Conservation (phyloP, 2,329 filamentous ascomycete genomes). For the Apiospora marii region DNA sequence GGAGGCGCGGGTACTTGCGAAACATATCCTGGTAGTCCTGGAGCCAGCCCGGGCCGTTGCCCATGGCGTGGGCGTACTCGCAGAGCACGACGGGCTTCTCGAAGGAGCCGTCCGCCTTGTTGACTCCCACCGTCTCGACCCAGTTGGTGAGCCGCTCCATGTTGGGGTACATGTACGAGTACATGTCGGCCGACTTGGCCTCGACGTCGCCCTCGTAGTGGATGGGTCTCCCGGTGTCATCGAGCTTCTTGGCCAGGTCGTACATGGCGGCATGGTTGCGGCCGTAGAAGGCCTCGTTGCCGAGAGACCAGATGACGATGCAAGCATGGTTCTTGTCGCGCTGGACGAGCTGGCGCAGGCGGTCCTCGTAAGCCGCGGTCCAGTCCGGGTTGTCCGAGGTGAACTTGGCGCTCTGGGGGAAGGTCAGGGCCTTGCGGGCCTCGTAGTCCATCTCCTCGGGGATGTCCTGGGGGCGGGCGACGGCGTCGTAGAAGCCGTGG, state of each 20-base stretch:
- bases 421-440: slow-evolving; percentile 65
- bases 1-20: slow-evolving; percentile 64
- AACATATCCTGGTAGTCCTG: slow-evolving; percentile 74
- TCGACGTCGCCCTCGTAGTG: slow-evolving; percentile 73
- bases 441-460: slow-evolving; percentile 66
- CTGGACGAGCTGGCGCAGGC: slow-evolving; percentile 68
- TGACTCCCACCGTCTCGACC: slow-evolving; percentile 50
- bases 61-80: slow-evolving; percentile 72
- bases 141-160: slow-evolving; percentile 59
- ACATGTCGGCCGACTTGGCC: slow-evolving; percentile 70
- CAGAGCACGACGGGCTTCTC: slow-evolving; percentile 67
- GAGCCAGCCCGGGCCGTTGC: slow-evolving; percentile 75
- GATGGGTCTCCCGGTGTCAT: slow-evolving; percentile 66
- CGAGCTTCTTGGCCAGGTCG: slow-evolving; percentile 59
- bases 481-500: slow-evolving; percentile 60
- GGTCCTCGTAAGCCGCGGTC: slow-evolving; percentile 72
- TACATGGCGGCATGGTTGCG: slow-evolving; percentile 74
- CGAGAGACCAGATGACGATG: slow-evolving; percentile 77
- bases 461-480: slow-evolving; percentile 59
- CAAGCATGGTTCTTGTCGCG: slow-evolving; percentile 75
- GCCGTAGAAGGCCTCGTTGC: slow-evolving; percentile 78
- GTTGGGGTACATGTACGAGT: slow-evolving; percentile 71
- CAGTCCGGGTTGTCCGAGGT: slow-evolving; percentile 68
- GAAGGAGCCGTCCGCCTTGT: slow-evolving; percentile 48
- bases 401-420: slow-evolving; percentile 62